These are phyloP conservation scores for Phytopythium aichiense DNA, from an alignment of 352 stramenopile species.

Conservation along the genomic window DNA sequence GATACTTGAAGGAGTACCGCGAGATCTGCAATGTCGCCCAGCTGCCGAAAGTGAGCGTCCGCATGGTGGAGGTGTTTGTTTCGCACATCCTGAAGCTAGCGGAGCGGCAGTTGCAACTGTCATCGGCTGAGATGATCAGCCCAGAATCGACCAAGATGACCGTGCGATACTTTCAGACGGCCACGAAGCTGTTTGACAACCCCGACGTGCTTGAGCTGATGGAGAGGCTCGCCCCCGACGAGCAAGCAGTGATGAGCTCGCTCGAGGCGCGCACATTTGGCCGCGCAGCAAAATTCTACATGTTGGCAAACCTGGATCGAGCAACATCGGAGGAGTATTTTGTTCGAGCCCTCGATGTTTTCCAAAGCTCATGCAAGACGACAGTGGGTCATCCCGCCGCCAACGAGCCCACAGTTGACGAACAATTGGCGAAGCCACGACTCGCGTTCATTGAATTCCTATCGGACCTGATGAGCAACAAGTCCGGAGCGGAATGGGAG, in stretches of 20 bases:
- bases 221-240: constrained; percentile 31
- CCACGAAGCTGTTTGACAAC: constrained; percentile 82
- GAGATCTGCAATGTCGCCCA: constrained; percentile 62
- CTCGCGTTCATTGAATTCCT: constrained; percentile 73
- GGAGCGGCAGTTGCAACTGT: constrained; percentile 51
- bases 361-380: constrained; percentile 36
- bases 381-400: background rate
- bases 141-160: constrained; percentile 40
- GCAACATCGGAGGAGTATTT: constrained; percentile 50
- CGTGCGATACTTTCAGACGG: constrained; percentile 64
- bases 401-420: constrained; percentile 6
- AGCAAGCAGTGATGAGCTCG: constrained; percentile 50
- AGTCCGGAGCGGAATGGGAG: constrained; percentile 26
- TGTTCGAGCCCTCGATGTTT: constrained; percentile 53
- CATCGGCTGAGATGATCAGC: constrained; percentile 5
- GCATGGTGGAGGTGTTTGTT: constrained; percentile 82
- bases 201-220: constrained; percentile 68
- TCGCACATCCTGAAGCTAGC: constrained; percentile 76
- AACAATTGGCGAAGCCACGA: constrained; percentile 33
- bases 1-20: constrained; percentile 74
- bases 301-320: constrained; percentile 30
- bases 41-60: constrained; percentile 66
- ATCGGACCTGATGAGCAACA: constrained; percentile 52
- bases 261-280: constrained; percentile 70
- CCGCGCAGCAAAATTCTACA: constrained; percentile 61